Evolutionary conservation across 176 grass and related monocot genomes (phyloP), one percentile per base, ranked within the genome.

Genomic region (Leersia perrieri): DNA sequence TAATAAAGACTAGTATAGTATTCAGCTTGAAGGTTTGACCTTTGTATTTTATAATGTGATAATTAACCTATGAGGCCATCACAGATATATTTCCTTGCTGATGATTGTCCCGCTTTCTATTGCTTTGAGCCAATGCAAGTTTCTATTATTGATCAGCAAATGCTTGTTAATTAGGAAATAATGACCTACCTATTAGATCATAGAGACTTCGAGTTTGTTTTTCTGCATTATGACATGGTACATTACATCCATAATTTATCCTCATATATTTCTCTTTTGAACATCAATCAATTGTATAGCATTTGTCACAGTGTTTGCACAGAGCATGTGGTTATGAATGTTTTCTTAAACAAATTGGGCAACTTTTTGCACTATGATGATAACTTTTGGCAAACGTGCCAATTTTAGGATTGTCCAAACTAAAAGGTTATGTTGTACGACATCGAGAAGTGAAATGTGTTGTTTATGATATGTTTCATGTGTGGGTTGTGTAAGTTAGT

Each of bases 111-210:
- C 66, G 0, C 26, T 33, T 76, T 33, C 18, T 76, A 47, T 68
- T 83, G 70, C 60, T 76, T 83, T 28, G 25, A 58, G 62, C 32
- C 22, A 42, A 66, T 55, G 40, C 15, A 67, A 66, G n/a, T 57
- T 83, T 75, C 33, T 75, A 41, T 8, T 4, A 32, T 47, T 36
- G 38, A 20, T 49, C 6, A 26, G 9, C 2, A 10, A 32, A 57
- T 57, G 3, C 1, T 66, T 16, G 27, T 83, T 83, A 25, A 9
- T 20, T 33, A 29, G 55, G 23, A 33, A 33, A 75, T 42, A 31
- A 11, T 49, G 13, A 9, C 41, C n/a, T 23, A 58, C n/a, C n/a
- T n/a, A 58, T 2, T 1, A 10, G 53, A 58, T 58, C 53, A 44
- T 25, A 71, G 16, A 71, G 36, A 18, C 13, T 28, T 41, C 49